A percentile compares a stretch with the other conserved stretches of the same genome.
Conservation (phyloP, 257 asterid genomes). For the Solanum arcanum region DNA sequence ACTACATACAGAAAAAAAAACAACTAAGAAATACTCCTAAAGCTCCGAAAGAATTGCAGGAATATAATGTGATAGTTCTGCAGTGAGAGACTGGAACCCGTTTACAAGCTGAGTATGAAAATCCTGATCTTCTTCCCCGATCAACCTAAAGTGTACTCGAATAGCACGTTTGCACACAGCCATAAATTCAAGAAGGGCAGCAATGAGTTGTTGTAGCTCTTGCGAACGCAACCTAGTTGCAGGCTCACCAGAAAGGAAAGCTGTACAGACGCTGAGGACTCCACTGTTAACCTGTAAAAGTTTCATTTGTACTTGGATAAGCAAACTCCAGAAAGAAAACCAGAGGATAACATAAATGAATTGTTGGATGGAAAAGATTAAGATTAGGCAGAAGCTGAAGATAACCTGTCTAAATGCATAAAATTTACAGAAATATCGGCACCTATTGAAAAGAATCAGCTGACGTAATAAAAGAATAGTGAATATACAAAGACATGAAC, state of each 20-base stretch:
- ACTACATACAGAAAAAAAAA: background rate
- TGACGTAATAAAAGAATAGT: background rate
- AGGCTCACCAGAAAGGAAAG: slow-evolving; percentile 98
- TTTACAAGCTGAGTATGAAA: slow-evolving; percentile 96
- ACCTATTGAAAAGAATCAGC: background rate
- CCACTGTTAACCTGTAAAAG: slow-evolving; percentile 88
- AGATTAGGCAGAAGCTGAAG: background rate
- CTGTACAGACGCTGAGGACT: slow-evolving; percentile 94
- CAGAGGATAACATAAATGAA: background rate
- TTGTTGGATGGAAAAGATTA: background rate
- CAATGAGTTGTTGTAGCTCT: slow-evolving; percentile 91
- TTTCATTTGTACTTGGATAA: background rate
- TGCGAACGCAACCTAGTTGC: slow-evolving; percentile 97
- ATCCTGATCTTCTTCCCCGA: slow-evolving; percentile 97
- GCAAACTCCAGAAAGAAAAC: background rate
- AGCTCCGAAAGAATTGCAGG: slow-evolving; percentile 99
- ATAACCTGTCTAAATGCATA: background rate
- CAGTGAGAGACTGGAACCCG: slow-evolving; percentile 97
- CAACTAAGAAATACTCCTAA: slow-evolving; percentile 1
- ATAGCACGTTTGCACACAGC: slow-evolving; percentile 99
- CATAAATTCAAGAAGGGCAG: slow-evolving; percentile 96
- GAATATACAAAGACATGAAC: background rate
- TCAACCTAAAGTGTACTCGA: slow-evolving; percentile 85
- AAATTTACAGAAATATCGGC: background rate
- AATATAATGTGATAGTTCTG: slow-evolving; percentile 94